Base-by-base conservation (phyloP, 306 rosid genomes). In the Vigna angularis region DNA sequence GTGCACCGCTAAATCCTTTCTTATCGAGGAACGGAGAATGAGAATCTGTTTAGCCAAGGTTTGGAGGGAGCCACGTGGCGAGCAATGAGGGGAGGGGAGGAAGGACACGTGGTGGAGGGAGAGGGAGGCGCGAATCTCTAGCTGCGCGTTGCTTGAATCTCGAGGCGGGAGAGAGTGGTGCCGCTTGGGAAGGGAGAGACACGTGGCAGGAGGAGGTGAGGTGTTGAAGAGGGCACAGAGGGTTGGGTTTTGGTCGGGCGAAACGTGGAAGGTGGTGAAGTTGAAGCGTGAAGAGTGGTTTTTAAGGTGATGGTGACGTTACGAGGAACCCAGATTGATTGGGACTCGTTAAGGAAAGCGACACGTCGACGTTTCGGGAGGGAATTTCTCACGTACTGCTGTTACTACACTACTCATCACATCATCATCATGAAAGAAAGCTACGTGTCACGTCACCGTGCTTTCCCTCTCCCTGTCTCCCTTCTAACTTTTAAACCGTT, bases 1-100 rank as follows among this genome's bases (percentile, higher is more conserved):
- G 5, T 53, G 53, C 84, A 80, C 84, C 84, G 74, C 78, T 79
- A 51, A 79, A 72, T 72, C 36, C 76, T 72, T 52, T 69, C 3
- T 69, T 22, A 69, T 26, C 9, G 57, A 69, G 58, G 22, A 67
- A 20, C 72, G 72, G 34, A 44, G 72, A 69, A 48, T 26, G 58
- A 69, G 73, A 69, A 69, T 69, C 44, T 69, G 58, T 7, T 47
- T 0, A 14, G 20, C n/a, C 44, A 69, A 68, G 73, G 57, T 45
- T 68, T 15, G 0, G 40, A 13, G 40, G 7, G 1, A 0, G 73
- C 24, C 73, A 69, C 73, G 58, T 69, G 73, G 44, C 58, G n/a
- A 0, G 4, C 0, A 8, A 0, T 68, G 14, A 47, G 8, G 59
- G 74, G 74, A 15, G 0, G n/a, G 15, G 45, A 4, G 0, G 6